Base-by-base conservation (phyloP, 441 rosid species). In the Gossypium schwendimanii region DNA sequence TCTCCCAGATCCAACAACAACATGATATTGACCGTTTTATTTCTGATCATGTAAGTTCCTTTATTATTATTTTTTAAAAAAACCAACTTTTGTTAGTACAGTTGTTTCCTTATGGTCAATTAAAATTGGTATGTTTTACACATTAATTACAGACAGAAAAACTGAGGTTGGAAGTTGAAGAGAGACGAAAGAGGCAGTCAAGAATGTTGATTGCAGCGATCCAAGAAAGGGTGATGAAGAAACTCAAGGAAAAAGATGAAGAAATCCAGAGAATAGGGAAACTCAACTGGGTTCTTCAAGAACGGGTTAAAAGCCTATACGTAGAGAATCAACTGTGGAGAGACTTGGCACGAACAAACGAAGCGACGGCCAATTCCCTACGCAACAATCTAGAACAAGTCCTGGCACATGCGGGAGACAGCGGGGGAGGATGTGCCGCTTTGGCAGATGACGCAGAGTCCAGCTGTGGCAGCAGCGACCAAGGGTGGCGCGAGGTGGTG, bases 311-410 rank as follows among this genome's bases (percentile, higher is more conserved):
- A 55, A 74, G 76, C 44, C 69, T 92, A 1, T 82, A 36, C 72
- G 75, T 80, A 0, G 96, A 92, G 78, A 88, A 87, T 64, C 94
- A 88, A 70, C 69, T 87, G 2, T 89, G 92, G 96, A 79, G 87
- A 4, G 92, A 88, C 44, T 69, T 87, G n/a, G 96, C 94, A 0
- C 90, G 84, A 18, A 79, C 83, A 12, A 90, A 89, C 14, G 96
- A 92, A 79, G 91, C 92, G 57, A 81, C 88, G 3, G 92, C 92
- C 7, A 92, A 84, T 54, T 79, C 85, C 12, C 83, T 92, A 28
- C 82, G 96, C 2, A 75, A 64, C 75, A 87, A 88, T 49, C 85
- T 92, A 0, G 91, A 90, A 49, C 89, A 85, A 52, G 87, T 89
- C 53, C 81, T 92, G 73, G 90, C 91, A 41, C 86, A 87, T 23